These are phyloP conservation scores for Ramaria rubella DNA, from an alignment of 768 basidiomycete genomes.

Conservation along the genomic window DNA sequence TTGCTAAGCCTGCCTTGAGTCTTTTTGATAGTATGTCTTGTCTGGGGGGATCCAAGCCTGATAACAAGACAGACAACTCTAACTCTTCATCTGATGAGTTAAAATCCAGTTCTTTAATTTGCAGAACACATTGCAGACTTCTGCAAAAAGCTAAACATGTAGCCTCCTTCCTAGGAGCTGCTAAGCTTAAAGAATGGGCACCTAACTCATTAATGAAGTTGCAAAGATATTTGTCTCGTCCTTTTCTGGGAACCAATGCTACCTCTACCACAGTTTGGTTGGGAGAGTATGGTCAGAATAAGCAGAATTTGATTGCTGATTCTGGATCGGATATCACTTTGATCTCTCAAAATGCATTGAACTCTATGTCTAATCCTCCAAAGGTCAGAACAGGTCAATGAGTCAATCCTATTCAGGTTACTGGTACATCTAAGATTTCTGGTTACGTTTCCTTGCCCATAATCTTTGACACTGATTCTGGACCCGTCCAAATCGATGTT, in stretches of 20 bases:
- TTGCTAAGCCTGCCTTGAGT: too few species aligned
- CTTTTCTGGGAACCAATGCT: constrained; percentile 29
- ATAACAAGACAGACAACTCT: too few species aligned
- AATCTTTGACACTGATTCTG: constrained; percentile 19
- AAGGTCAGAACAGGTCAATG: constrained; percentile 22
- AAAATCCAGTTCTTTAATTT: constrained; percentile 13
- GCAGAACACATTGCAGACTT: neutral
- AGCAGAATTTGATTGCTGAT: constrained; percentile 19
- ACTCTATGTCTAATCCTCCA: constrained; percentile 10
- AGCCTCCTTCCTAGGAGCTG: neutral
- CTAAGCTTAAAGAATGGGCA: neutral
- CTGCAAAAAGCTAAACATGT: neutral
- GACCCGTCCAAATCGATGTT: constrained; percentile 18
- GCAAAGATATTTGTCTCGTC: constrained; percentile 15
- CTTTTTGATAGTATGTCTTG: too few species aligned
- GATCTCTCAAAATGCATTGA: constrained; percentile 20
- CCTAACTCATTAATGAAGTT: neutral
- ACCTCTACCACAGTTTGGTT: constrained; percentile 14
- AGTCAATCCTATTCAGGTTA: constrained; percentile 29
- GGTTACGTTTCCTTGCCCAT: constrained; percentile 25
- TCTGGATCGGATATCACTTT: constrained; percentile 33
- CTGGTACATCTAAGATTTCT: constrained; percentile 21
- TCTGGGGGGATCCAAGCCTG: too few species aligned
- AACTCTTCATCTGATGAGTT: constrained; percentile 18
- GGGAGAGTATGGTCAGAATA: neutral